Base-by-base conservation (phyloP, 306 rosid species). In the Malus sylvestris region DNA sequence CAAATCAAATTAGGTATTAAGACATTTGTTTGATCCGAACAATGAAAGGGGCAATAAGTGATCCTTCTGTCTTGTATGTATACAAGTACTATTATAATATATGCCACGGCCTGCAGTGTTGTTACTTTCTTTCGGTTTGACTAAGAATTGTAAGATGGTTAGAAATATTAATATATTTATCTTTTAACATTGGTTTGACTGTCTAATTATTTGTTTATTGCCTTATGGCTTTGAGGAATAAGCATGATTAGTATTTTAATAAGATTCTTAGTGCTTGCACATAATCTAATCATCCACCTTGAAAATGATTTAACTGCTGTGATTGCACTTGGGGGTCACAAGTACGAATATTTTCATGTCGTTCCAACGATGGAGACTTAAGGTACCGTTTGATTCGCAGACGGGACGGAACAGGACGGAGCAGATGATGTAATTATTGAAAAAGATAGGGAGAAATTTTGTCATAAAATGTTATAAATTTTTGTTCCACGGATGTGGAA, bases 61-160 rank as follows among this genome's bases (percentile, higher is more conserved):
- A 68, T 44, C 22, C 14, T 29, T 45, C 62, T 63, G 5, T 60
- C 77, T 71, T 57, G n/a, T 78, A 44, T 59, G 51, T 63, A 8
- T n/a, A 22, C 23, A 15, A 16, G 16, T 38, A 35, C 73, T 68
- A 29, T 27, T 27, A 27, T 27, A 27, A 27, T 27, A 27, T 80
- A 73, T 74, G 73, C 73, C 61, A 38, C 30, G 32, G 32, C 70
- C 68, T 71, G 29, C 68, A 81, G 30, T 78, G 30, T 25, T 60
- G 59, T 45, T 18, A 74, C 68, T 61, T 4, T 29, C 18, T 0
- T 14, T 49, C 16, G 20, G 53, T 14, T 13, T 44, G 10, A 18
- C 61, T 19, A 44, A 6, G 45, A 45, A 45, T 44, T 18, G 45
- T 16, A 61, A 44, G 61, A 42, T 42, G 19, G 38, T 62, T 22